Evolutionary conservation across 768 basidiomycete genomes (phyloP), one percentile per base, ranked within the genome.

Genomic region (Boletus sp.): DNA sequence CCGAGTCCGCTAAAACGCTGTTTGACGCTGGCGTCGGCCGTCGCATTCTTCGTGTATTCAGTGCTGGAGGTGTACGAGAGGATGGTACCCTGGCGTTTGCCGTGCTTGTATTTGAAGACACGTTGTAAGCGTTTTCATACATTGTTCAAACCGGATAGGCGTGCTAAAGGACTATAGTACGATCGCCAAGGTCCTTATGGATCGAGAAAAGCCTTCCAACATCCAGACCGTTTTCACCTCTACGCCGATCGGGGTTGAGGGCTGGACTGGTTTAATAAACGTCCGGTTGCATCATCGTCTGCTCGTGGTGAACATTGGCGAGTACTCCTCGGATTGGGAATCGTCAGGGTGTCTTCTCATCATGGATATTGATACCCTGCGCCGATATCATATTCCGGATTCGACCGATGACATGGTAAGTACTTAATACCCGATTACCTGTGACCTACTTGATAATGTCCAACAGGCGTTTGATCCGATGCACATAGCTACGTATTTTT

Each of bases 271-370:
- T 15, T 40, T 47, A 20, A 37, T 47, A 9, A 15, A 47, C 17
- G 48, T 58, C 32, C 51, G 14, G 48, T 32, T 60, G 57, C 50
- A 59, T 11, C 36, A 53, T 41, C 51, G 56, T 4, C 37, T 60
- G 41, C 52, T 59, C n/a, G 39, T 60, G 7, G 40, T 60, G 12
- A 60, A 50, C 17, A 12, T 59, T 33, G 50, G 59, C n/a, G 50
- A 51, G 8, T 29, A 28, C n/a, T 42, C 52, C 7, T 17, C 37
- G 7, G 57, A 44, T 14, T 59, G 49, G 57, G 46, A 44, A 18
- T 51, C 49, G 14, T 50, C 32, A 1, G 57, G 46, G 15, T 20
- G 32, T 20, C 50, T 54, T 12, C 36, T 61, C 24, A 28, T 59
- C 8, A 45, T 54, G 49, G 52, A 54, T 29, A 44, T 47, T 5